Percentiles rank a stretch among this genome's conserved stretches.
These are phyloP conservation scores for Dillenia turbinata DNA, from an alignment of 164 flowering plant genomes.

Conservation along the genomic window DNA sequence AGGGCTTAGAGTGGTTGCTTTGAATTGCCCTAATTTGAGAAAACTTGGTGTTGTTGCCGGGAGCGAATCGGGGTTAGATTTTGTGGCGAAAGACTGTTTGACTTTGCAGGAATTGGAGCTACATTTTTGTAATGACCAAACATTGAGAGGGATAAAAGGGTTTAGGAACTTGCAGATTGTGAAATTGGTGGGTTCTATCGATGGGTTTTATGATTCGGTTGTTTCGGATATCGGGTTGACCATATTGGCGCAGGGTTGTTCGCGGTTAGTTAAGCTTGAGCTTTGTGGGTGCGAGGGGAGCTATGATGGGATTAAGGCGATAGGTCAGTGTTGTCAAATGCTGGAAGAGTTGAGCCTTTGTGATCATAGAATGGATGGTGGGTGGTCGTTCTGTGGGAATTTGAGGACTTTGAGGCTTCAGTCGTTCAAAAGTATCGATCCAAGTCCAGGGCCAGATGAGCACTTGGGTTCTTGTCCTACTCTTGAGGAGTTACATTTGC, in stretches of 20 bases:
- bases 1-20: constrained; percentile 54
- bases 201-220: constrained; percentile 54
- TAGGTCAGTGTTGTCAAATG: constrained; percentile 89
- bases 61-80: constrained; percentile 53
- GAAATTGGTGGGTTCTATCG: constrained; percentile 56
- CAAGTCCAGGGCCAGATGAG: constrained; percentile 52
- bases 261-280: constrained; percentile 83
- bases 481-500: constrained; percentile 67
- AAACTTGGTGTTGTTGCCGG: constrained; percentile 54
- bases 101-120: constrained; percentile 82
- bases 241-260: constrained; percentile 86
- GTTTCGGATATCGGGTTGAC: constrained; percentile 87
- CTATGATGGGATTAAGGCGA: constrained; percentile 87
- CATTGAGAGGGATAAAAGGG: constrained; percentile 60
- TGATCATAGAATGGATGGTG: constrained; percentile 81
- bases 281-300: constrained; percentile 88
- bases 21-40: constrained; percentile 69
- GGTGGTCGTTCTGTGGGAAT: constrained; percentile 86
- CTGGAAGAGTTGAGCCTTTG: constrained; percentile 73
- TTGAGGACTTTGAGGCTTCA: constrained; percentile 75
- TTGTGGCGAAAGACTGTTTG: constrained; percentile 66
- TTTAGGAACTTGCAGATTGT: constrained; percentile 74
- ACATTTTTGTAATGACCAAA: constrained; percentile 62
- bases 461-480: constrained; percentile 65
- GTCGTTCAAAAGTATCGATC: constrained; percentile 72